These are phyloP conservation scores for Vanilla planifolia DNA, from an alignment of 106 monocot genomes.

Conservation along the genomic window DNA sequence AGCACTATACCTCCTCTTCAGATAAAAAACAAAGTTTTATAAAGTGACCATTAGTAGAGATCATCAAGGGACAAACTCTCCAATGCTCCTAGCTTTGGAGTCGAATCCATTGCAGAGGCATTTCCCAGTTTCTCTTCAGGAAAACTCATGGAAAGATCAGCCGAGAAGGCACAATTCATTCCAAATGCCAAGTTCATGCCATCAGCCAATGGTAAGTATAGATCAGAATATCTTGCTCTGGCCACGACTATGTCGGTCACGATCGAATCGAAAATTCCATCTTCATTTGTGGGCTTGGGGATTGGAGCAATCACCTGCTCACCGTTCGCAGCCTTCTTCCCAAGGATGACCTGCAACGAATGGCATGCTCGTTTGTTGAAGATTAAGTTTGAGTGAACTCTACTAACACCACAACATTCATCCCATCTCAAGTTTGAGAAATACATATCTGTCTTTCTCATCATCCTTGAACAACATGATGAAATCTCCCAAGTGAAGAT, in stretches of 20 bases:
- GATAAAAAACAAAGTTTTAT: background rate
- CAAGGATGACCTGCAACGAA: conserved; percentile 34
- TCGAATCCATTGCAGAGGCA: background rate
- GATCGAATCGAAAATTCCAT: conserved; percentile 55
- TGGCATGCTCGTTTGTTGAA: background rate
- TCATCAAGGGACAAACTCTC: conserved; percentile 16
- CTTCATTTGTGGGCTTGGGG: conserved; percentile 14
- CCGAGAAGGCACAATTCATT: conserved; percentile 23
- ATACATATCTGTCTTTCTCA: conserved; percentile 56
- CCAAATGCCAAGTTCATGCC: conserved; percentile 20
- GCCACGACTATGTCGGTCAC: conserved; percentile 43
- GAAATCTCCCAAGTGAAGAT: conserved; percentile 64
- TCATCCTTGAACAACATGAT: conserved; percentile 88
- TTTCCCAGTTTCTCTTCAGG: conserved; percentile 11
- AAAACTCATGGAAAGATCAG: conserved; percentile 23
- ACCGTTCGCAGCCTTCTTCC: conserved; percentile 15
- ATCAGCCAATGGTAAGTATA: conserved; percentile 34
- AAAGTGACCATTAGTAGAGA: conserved; percentile 2
- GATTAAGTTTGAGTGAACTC: background rate
- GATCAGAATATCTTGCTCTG: conserved; percentile 48
- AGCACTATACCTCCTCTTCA: background rate
- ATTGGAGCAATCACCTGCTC: background rate
- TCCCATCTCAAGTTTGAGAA: background rate
- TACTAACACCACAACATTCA: too few relatives aligned
- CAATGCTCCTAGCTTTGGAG: conserved; percentile 6